Evolutionary conservation across 1,284 basidiomycete genomes (phyloP).

Genomic region (Tilletia setariae): DNA sequence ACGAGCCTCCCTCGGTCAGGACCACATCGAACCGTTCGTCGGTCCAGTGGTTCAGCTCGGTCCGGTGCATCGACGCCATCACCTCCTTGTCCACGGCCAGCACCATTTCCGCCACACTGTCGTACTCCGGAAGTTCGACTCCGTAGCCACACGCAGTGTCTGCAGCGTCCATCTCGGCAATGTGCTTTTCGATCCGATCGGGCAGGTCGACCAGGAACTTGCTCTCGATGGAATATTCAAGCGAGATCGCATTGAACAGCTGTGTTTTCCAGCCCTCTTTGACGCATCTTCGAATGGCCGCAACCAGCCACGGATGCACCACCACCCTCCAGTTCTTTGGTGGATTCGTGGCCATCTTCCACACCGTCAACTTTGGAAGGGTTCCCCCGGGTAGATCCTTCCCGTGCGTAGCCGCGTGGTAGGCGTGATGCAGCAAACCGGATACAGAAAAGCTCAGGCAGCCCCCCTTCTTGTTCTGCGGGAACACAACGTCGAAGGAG

Average conservation of each 20-base stretch:
- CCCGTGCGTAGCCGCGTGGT: neutral
- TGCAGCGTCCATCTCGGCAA: conserved; percentile 3
- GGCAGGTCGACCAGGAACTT: neutral
- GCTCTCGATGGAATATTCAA: neutral
- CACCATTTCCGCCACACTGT: neutral
- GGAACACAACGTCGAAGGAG: conserved; percentile 18
- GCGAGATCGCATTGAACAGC: neutral
- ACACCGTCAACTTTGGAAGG: neutral
- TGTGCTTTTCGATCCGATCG: neutral
- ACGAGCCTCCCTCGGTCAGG: neutral
- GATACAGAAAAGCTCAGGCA: neutral
- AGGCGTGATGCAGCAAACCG: conserved; percentile 6
- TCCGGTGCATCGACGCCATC: neutral
- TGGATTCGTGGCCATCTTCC: neutral
- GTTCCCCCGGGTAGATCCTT: neutral
- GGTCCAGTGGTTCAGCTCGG: neutral
- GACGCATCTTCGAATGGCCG: neutral
- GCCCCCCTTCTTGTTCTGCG: conserved; percentile 21
- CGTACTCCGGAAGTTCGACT: neutral
- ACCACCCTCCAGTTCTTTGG: neutral
- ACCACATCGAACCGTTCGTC: neutral
- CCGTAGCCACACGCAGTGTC: neutral
- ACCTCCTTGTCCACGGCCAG: neutral
- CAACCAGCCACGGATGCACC: neutral
- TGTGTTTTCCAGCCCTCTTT: neutral